Evolutionary conservation across 1,284 basidiomycete genomes (phyloP), one percentile per base, ranked within the genome.

Genomic region (Amylostereum chailletii): DNA sequence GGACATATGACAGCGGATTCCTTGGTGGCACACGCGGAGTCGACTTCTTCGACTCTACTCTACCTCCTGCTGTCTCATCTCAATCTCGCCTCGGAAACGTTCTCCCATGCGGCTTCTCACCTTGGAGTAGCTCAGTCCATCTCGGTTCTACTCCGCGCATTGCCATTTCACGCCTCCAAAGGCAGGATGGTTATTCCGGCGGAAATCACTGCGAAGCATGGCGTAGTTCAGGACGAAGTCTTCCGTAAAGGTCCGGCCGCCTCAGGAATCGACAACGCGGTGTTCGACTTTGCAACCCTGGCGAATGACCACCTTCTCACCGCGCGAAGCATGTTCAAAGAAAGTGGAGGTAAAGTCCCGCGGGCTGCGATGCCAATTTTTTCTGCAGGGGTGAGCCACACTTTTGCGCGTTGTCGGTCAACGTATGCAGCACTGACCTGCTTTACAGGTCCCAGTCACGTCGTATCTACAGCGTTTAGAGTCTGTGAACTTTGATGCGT

Each of bases 301-400:
- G 94, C 92, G 38, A 93, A 95, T 69, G 92, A 95, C 68, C 87
- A 97, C 66, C 65, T 97, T 55, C 74, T 86, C 57, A 93, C 91
- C 2, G 90, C 92, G 2, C 77, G 90, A 41, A 77, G 81, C 48
- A 83, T 87, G 75, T 77, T 94, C 60, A 78, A 80, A 57, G 74
- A 79, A 45, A 75, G 71, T 53, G 77, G 69, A 34, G 79, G 78
- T 30, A 79, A 71, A 58, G 76, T 90, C 43, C 88, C 88, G 9
- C 57, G 53, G 31, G 69, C 67, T 48, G 88, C 79, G 30, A 78
- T 90, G 73, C 86, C 89, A 3, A 73, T 93, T 30, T 91, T 96
- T 66, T 68, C 92, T 33, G 70, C 79, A 51, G 88, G 81, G 56
- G 91, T 92, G 61, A 55, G 84, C 80, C 49, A 49, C 55, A 47